Conservation (phyloP, 768 basidiomycete species). For the Boletus huronensis region DNA sequence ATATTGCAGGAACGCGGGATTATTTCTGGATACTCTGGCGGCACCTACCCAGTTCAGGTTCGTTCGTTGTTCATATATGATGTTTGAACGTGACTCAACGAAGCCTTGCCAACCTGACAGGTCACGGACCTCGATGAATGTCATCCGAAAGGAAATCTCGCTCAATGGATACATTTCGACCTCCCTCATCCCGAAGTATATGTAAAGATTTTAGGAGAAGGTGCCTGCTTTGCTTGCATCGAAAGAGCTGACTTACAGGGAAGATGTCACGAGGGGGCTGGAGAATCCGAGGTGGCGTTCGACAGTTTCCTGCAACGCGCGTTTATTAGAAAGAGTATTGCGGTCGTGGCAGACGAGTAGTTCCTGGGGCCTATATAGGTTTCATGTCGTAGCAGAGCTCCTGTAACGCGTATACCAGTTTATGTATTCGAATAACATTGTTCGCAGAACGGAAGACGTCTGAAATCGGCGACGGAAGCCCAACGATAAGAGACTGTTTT, state of each 20-base stretch:
- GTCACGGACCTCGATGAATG: slow-evolving; percentile 1
- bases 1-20: neutral
- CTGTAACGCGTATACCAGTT: neutral
- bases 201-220: slow-evolving; percentile 34
- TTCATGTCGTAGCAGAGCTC: too few relatives aligned
- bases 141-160: slow-evolving; percentile 34
- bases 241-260: slow-evolving; percentile 46
- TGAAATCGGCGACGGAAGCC: neutral
- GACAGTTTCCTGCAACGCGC: slow-evolving; percentile 3
- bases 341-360: slow-evolving; percentile 5
- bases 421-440: neutral
- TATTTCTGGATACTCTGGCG: neutral
- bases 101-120: neutral
- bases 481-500: neutral
- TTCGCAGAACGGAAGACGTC: neutral
- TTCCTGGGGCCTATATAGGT: neutral
- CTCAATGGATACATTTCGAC: slow-evolving; percentile 43
- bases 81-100: neutral
- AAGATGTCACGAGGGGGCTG: slow-evolving; percentile 45
- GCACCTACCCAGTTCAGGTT: neutral
- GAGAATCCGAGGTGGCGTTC: slow-evolving; percentile 24
- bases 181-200: slow-evolving; percentile 31
- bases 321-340: neutral
- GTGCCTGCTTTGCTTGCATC: slow-evolving; percentile 39
- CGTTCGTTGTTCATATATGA: neutral